These are phyloP conservation scores for Clavulina sp. DNA, from an alignment of 768 basidiomycete genomes.

Conservation along the genomic window DNA sequence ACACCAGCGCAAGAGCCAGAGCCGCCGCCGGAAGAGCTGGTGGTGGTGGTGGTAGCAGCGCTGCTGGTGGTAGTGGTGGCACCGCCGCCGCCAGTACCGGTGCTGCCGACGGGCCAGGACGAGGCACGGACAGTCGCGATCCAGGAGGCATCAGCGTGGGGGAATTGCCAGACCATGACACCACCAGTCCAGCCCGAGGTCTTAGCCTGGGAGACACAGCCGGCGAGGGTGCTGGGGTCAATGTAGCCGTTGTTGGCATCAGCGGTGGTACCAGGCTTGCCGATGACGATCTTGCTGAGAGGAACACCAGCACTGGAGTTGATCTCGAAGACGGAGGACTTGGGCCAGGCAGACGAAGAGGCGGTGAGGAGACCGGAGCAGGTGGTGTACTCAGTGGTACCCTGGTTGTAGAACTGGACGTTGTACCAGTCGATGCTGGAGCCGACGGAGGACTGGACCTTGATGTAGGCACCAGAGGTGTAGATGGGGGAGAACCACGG, in stretches of 20 bases:
- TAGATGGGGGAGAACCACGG: conserved; percentile 6
- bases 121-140: conserved; percentile 8
- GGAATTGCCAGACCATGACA: conserved; percentile 17
- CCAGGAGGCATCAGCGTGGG: conserved; percentile 7
- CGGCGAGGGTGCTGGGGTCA: conserved; percentile 14
- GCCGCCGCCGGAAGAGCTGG: not conserved
- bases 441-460: conserved; percentile 4
- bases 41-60: not conserved
- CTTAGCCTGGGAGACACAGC: conserved; percentile 19
- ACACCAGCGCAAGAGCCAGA: not conserved
- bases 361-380: conserved; percentile 14
- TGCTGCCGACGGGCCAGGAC: conserved; percentile 8
- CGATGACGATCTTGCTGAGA: conserved; percentile 22
- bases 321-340: conserved; percentile 21
- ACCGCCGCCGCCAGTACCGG: not conserved
- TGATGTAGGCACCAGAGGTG: conserved; percentile 5
- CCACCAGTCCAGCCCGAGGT: conserved; percentile 21
- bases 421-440: conserved; percentile 10
- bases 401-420: conserved; percentile 5
- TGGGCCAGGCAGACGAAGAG: conserved; percentile 17
- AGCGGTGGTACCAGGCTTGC: conserved; percentile 18
- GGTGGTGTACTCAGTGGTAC: conserved; percentile 7
- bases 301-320: conserved; percentile 17
- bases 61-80: not conserved
- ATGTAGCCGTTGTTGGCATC: conserved; percentile 21